Percentiles rank a stretch among this genome's conserved stretches.
phyloP scores from a whole-genome alignment of 2,329 filamentous ascomycete species.

The Escovopsis sp. region DNA sequence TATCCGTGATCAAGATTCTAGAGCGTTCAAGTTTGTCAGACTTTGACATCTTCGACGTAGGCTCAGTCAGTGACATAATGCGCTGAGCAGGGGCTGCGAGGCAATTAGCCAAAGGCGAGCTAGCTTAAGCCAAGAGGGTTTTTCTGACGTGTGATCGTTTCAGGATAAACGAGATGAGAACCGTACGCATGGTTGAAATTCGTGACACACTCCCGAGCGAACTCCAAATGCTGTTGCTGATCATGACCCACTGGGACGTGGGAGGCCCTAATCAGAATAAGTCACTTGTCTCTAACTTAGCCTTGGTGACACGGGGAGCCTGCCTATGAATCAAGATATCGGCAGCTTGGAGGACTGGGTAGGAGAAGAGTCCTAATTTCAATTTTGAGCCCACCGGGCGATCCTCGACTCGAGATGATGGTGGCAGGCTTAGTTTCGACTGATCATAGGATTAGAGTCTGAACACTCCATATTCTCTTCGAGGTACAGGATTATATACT shows the following conservation, averaged over 20 bases:
- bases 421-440: slow-evolving; percentile 48
- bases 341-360: slow-evolving; percentile 88
- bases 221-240: slow-evolving; percentile 87
- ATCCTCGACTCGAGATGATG: slow-evolving; percentile 44
- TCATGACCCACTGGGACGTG: slow-evolving; percentile 97
- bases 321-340: slow-evolving; percentile 80
- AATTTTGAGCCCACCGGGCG: slow-evolving; percentile 43
- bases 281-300: not conserved
- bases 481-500: slow-evolving; percentile 27
- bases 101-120: not conserved
- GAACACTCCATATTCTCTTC: not conserved
- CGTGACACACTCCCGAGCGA: slow-evolving; percentile 70
- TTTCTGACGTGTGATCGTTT: slow-evolving; percentile 53
- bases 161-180: slow-evolving; percentile 47
- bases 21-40: slow-evolving; percentile 58
- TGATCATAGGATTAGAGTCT: not conserved
- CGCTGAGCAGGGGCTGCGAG: slow-evolving; percentile 57
- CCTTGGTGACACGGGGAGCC: not conserved
- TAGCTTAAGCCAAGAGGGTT: too few species aligned
- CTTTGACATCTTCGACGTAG: slow-evolving; percentile 86
- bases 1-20: slow-evolving; percentile 71
- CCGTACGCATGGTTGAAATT: slow-evolving; percentile 73
- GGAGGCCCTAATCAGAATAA: slow-evolving; percentile 45
- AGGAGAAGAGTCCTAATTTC: slow-evolving; percentile 86
- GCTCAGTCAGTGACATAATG: slow-evolving; percentile 77